Conservation (phyloP, 2,329 filamentous ascomycete genomes). For the Diaporthe nobilis region DNA sequence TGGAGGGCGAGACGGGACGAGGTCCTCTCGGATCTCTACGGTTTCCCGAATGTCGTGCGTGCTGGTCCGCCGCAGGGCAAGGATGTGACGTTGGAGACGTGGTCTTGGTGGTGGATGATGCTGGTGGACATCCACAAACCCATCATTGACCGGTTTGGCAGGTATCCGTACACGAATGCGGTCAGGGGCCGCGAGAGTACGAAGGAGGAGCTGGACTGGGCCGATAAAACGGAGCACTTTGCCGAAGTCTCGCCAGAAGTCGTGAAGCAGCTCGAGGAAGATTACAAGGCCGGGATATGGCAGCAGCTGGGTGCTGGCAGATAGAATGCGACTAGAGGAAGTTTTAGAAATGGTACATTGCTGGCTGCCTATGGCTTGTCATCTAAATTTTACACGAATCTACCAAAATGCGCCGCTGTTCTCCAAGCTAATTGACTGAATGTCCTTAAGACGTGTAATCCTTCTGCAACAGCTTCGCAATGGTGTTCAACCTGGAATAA, state of each 20-base stretch:
- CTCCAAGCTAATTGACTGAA: not conserved
- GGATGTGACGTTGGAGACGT: slow-evolving; percentile 18
- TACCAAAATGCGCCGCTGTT: not conserved
- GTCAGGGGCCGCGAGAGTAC: slow-evolving; percentile 44
- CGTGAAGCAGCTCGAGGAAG: slow-evolving; percentile 41
- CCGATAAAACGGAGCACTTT: slow-evolving; percentile 43
- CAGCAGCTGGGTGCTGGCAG: slow-evolving; percentile 43
- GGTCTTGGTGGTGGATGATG: slow-evolving; percentile 47
- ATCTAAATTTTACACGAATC: slow-evolving; percentile 22
- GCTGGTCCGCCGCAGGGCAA: slow-evolving; percentile 42
- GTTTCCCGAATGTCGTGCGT: slow-evolving; percentile 35
- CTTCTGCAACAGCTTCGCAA: slow-evolving; percentile 74
- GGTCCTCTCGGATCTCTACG: slow-evolving; percentile 20
- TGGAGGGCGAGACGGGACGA: slow-evolving; percentile 41
- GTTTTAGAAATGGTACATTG: slow-evolving; percentile 4
- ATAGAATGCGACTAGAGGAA: not conserved
- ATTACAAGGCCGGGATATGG: slow-evolving; percentile 45
- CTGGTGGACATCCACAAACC: slow-evolving; percentile 50
- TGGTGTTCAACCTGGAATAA: slow-evolving; percentile 68
- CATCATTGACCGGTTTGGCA: slow-evolving; percentile 48
- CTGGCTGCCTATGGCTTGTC: slow-evolving; percentile 13
- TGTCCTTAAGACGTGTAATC: slow-evolving; percentile 63
- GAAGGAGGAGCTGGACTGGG: slow-evolving; percentile 47
- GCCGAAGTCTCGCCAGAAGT: slow-evolving; percentile 40
- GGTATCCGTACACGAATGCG: slow-evolving; percentile 49